Percentiles rank a stretch among this genome's conserved stretches.
Conservation (phyloP, 805 yeast species). For the Myxozyma neglecta region DNA sequence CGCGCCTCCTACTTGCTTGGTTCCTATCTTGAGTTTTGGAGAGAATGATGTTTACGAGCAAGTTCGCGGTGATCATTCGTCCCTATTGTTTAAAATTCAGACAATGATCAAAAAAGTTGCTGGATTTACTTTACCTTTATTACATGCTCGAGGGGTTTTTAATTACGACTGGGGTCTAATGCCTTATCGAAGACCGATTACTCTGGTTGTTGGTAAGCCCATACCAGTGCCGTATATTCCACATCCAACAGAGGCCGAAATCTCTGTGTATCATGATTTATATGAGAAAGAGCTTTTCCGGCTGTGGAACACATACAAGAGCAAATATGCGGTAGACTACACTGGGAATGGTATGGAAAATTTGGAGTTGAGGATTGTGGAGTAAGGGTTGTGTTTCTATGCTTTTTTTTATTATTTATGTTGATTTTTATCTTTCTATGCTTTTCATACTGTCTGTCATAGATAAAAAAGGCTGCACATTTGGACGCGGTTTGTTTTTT, state of each 20-base stretch:
- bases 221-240: slow-evolving; percentile 49
- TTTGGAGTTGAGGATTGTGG: slow-evolving; percentile 26
- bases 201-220: slow-evolving; percentile 55
- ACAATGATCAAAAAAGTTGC: slow-evolving; percentile 65
- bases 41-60: slow-evolving; percentile 68
- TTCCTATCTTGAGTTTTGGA: slow-evolving; percentile 90
- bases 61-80: slow-evolving; percentile 46
- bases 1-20: slow-evolving; percentile 59
- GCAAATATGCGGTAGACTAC: slow-evolving; percentile 41
- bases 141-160: slow-evolving; percentile 89
- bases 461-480: background rate
- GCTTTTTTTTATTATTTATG: background rate
- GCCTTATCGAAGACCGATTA: slow-evolving; percentile 79
- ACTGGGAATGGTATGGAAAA: slow-evolving; percentile 25
- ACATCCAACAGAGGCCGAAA: slow-evolving; percentile 49
- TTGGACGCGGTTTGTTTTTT: background rate
- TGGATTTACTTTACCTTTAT: slow-evolving; percentile 87
- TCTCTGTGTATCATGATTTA: slow-evolving; percentile 68
- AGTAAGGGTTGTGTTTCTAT: slow-evolving; percentile 6
- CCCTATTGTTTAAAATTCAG: slow-evolving; percentile 60
- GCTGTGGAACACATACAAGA: slow-evolving; percentile 67
- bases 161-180: slow-evolving; percentile 88
- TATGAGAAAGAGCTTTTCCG: slow-evolving; percentile 65
- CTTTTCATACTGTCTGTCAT: background rate
- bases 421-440: background rate